Base-by-base conservation (phyloP, 805 yeast genomes). In the Zygoascus flipseniorum region DNA sequence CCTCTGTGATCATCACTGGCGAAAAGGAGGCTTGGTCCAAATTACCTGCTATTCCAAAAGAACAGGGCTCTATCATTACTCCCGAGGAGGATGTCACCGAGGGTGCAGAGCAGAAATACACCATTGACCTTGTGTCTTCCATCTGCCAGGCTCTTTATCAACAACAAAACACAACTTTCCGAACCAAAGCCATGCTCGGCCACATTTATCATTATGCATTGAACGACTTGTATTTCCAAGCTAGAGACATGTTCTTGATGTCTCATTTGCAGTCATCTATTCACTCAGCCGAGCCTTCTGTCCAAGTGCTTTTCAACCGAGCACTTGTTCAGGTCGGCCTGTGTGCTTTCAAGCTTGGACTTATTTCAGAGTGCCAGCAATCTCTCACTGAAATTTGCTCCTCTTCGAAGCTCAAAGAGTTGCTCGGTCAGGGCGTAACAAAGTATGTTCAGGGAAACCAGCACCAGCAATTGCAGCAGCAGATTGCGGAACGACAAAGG, bases 301-400 rank as follows among this genome's bases (percentile, higher is more conserved):
- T 92, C 61, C 99, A 93, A 77, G 89, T 93, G 53, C 77, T 89
- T 62, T 93, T 89, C 79, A 93, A 93, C 78, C 81, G 99, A 70
- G 89, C 96, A 16, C 79, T 93, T 58, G 97, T 89, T 58, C 99
- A 93, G 73, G 79, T 95, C 58, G 99, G 99, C 55, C 79, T 93
- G 60, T 83, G 95, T 69, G 98, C 99, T 14, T 93, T 93, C 83
- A 83, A 96, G 69, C 72, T 80, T 51, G 97, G 98, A 20, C 77
- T 86, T 61, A 81, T 90, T 63, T 79, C 77, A 62, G 98, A 93
- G 68, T 77, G 93, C 54, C 95, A 88, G 71, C 93, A 87, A 74
- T 78, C 85, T 50, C 77, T 93, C 61, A 86, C 83, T 65, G 99
- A 93, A 72, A 80, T 93, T 64, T 88, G 92, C 58, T 84, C 89